phyloP scores from a whole-genome alignment of 208 protist genomes.

The Leishmania major region DNA sequence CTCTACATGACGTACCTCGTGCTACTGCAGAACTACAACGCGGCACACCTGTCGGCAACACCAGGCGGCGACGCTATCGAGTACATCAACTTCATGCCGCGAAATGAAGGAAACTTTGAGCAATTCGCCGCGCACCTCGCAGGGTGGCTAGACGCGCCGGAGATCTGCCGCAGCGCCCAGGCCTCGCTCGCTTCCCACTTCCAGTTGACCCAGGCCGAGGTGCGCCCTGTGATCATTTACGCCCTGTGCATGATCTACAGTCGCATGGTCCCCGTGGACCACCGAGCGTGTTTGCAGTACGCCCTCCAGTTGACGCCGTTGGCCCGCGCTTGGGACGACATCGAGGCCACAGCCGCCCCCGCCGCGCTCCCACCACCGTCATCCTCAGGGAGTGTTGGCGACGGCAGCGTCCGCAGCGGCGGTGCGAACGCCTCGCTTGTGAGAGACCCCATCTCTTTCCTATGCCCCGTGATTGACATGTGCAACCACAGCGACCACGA shows the following conservation, averaged over 20 bases:
- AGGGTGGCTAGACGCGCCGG: constrained; percentile 57
- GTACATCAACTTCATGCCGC: constrained; percentile 82
- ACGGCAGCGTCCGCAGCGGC: neutral
- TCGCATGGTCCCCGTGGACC: constrained; percentile 82
- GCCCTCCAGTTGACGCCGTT: constrained; percentile 66
- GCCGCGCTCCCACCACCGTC: constrained; percentile 8
- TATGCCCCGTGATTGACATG: constrained; percentile 87
- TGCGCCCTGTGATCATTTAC: constrained; percentile 64
- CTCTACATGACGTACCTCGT: constrained; percentile 80
- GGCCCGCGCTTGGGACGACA: constrained; percentile 42
- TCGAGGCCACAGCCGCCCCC: constrained; percentile 24
- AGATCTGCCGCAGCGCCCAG: constrained; percentile 56
- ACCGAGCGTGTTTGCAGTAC: constrained; percentile 52
- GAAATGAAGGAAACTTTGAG: constrained; percentile 79
- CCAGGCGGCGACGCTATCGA: constrained; percentile 46
- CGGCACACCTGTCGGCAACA: constrained; percentile 24
- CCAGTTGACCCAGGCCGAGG: constrained; percentile 64
- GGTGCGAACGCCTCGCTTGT: constrained; percentile 31
- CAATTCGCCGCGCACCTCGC: constrained; percentile 60
- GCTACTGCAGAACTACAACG: constrained; percentile 41
- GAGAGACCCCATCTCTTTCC: constrained; percentile 70
- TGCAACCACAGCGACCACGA: constrained; percentile 81
- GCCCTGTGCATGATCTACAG: constrained; percentile 83
- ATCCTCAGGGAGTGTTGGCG: neutral
- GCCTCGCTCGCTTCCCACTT: constrained; percentile 50